phyloP scores from a whole-genome alignment of 768 basidiomycete genomes.

The Cantharellus anzutake region DNA sequence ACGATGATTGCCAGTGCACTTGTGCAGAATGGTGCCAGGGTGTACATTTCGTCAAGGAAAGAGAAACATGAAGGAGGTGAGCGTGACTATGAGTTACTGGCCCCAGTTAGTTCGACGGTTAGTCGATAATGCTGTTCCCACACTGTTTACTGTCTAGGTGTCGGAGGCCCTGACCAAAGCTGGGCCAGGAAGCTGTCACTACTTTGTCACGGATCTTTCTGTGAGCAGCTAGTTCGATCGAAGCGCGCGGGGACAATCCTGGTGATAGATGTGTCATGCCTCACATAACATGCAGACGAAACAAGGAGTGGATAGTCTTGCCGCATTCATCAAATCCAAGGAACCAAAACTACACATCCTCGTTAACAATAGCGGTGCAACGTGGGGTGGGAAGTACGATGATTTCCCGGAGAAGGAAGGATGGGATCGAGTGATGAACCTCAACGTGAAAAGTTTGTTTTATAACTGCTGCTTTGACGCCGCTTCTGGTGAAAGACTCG shows the following conservation, averaged over 20 bases:
- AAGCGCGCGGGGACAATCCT: too few species aligned
- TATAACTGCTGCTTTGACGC: conserved; percentile 32
- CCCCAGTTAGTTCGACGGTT: not conserved
- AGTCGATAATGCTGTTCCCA: too few species aligned
- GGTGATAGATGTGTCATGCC: too few species aligned
- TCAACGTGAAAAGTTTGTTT: conserved; percentile 75
- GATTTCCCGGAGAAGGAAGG: conserved; percentile 57
- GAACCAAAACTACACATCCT: conserved; percentile 64
- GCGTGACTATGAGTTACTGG: conserved; percentile 7
- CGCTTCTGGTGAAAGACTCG: conserved; percentile 43
- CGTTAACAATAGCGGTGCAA: conserved; percentile 65
- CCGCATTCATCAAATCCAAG: conserved; percentile 42
- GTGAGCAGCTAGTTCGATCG: conserved; percentile 18
- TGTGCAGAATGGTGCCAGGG: conserved; percentile 70
- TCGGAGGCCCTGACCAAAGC: conserved; percentile 39
- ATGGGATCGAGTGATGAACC: conserved; percentile 67
- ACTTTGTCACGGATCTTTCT: conserved; percentile 54
- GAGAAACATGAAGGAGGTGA: conserved; percentile 60
- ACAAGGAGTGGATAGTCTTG: conserved; percentile 30
- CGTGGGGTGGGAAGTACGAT: conserved; percentile 63
- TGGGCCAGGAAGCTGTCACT: conserved; percentile 42
- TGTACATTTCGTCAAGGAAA: conserved; percentile 79
- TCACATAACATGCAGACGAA: too few species aligned
- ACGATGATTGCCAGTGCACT: conserved; percentile 70
- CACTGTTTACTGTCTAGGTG: conserved; percentile 18